Evolutionary conservation across 2,329 filamentous ascomycete genomes (phyloP).

Genomic region (Dryadomyces quercivorus): DNA sequence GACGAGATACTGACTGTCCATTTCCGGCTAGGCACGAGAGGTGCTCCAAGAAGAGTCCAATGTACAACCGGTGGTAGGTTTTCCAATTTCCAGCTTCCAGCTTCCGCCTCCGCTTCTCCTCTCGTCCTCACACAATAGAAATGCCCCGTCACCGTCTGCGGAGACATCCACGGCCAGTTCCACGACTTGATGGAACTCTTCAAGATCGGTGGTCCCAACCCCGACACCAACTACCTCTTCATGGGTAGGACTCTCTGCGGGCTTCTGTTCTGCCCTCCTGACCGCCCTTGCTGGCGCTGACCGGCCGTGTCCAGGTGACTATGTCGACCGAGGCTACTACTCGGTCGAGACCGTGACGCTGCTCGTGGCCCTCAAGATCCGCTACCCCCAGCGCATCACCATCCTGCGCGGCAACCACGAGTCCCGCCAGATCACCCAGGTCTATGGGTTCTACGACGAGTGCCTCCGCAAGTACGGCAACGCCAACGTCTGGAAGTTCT

Average conservation of each 20-base stretch:
- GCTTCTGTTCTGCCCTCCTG: background rate
- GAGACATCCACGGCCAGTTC: constrained; percentile 98
- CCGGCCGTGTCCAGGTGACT: constrained; percentile 60
- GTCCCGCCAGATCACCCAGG: constrained; percentile 96
- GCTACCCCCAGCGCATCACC: constrained; percentile 95
- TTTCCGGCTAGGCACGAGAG: constrained; percentile 62
- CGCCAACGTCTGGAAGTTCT: constrained; percentile 98
- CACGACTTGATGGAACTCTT: constrained; percentile 99
- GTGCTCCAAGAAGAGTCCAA: constrained; percentile 97
- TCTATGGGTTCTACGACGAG: constrained; percentile 99
- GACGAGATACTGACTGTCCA: background rate
- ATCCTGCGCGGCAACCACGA: constrained; percentile 98
- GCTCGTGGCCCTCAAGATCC: constrained; percentile 91
- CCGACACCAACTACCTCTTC: constrained; percentile 98
- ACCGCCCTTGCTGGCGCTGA: background rate
- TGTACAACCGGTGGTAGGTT: constrained; percentile 88
- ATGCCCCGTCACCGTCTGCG: constrained; percentile 97
- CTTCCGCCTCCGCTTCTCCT: background rate
- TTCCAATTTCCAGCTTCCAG: background rate
- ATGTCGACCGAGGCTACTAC: constrained; percentile 97
- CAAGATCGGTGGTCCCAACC: constrained; percentile 95
- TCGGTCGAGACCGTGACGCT: constrained; percentile 97
- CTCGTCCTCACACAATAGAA: constrained; percentile 41
- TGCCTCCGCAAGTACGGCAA: constrained; percentile 98
- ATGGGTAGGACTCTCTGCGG: constrained; percentile 56